These are phyloP conservation scores for Amanita exitialis DNA, from an alignment of 768 basidiomycete genomes.

Conservation along the genomic window DNA sequence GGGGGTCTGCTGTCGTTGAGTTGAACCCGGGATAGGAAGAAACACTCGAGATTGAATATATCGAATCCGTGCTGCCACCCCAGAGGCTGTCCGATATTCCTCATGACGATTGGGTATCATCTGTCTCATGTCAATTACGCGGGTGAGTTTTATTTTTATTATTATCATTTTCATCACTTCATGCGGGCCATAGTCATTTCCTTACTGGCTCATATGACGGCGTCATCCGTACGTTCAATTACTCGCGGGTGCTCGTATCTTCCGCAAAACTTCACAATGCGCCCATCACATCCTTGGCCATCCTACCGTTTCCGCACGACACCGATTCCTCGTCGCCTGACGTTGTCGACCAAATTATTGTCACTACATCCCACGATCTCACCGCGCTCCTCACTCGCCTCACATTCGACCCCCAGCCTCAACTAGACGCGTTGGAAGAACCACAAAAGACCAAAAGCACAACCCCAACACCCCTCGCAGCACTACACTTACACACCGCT, in stretches of 20 bases:
- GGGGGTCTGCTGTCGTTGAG: background rate
- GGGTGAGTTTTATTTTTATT: constrained; percentile 28
- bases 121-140: constrained; percentile 49
- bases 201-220: constrained; percentile 80
- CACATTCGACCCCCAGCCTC: constrained; percentile 15
- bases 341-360: constrained; percentile 31
- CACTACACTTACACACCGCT: constrained; percentile 75
- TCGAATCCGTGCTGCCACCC: constrained; percentile 83
- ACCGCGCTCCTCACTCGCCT: constrained; percentile 50
- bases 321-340: constrained; percentile 7
- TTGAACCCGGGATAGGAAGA: constrained; percentile 50
- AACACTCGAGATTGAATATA: constrained; percentile 86
- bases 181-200: constrained; percentile 39
- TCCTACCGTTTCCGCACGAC: constrained; percentile 16
- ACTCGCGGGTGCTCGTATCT: constrained; percentile 46
- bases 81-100: constrained; percentile 70
- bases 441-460: constrained; percentile 7
- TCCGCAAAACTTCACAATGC: constrained; percentile 46
- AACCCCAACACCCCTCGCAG: constrained; percentile 41
- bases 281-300: constrained; percentile 60
- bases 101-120: constrained; percentile 93
- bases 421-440: background rate
- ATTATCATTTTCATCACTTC: background rate
- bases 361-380: constrained; percentile 72
- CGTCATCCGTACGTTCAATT: constrained; percentile 61